phyloP scores from a whole-genome alignment of 2,329 filamentous ascomycete genomes.

The Tympanopsis confertula region DNA sequence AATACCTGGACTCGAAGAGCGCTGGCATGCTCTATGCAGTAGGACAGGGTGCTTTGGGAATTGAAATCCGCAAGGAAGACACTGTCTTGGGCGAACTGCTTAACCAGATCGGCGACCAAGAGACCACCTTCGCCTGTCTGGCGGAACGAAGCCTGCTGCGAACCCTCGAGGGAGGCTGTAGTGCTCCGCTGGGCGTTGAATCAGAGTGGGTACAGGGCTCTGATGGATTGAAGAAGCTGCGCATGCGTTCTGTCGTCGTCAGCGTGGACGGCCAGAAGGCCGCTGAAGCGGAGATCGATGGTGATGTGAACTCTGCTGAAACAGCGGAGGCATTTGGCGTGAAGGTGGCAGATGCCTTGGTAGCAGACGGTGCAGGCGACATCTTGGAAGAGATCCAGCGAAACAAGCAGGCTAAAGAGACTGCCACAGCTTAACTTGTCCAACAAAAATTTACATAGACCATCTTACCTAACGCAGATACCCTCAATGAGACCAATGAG shows the following conservation, averaged over 20 bases:
- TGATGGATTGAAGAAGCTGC: conserved; percentile 24
- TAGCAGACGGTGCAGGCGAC: conserved; percentile 45
- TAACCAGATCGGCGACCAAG: conserved; percentile 4
- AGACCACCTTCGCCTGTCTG: conserved; percentile 40
- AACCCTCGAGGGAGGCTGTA: conserved; percentile 54
- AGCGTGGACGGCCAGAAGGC: conserved; percentile 47
- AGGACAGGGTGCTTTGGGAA: conserved; percentile 52
- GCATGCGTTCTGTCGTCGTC: conserved; percentile 45
- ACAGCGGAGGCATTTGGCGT: conserved; percentile 48
- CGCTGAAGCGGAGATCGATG: conserved; percentile 37
- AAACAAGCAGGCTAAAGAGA: background rate
- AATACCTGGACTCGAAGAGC: conserved; percentile 33
- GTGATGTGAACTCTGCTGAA: conserved; percentile 31
- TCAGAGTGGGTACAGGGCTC: conserved; percentile 32
- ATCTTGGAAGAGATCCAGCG: conserved; percentile 43
- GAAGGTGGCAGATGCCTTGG: conserved; percentile 40
- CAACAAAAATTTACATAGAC: too few relatives aligned
- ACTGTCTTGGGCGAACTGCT: conserved; percentile 37
- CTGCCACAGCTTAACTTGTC: too few relatives aligned
- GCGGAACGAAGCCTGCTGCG: conserved; percentile 50
- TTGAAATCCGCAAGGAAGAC: conserved; percentile 48
- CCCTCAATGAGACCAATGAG: too few relatives aligned
- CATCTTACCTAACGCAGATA: too few relatives aligned
- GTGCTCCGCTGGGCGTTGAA: conserved; percentile 53
- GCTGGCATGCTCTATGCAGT: conserved; percentile 52